Evolutionary conservation across 768 basidiomycete species (phyloP), one percentile per base, ranked within the genome.

Genomic region (Suillus cothurnatus): DNA sequence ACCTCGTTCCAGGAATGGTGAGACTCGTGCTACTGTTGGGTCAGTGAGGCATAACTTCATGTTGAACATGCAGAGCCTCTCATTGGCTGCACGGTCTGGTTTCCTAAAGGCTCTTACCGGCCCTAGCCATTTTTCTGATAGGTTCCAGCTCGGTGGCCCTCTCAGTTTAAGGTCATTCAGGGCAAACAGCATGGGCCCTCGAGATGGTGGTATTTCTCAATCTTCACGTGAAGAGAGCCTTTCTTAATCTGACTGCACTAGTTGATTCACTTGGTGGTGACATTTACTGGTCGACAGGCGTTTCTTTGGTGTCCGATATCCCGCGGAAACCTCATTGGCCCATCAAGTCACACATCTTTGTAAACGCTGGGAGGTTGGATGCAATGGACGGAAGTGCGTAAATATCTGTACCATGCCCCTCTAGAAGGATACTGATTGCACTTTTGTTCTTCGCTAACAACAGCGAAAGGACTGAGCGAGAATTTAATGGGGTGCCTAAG

Each of bases 101-200:
- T 64, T 93, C 31, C 78, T 99, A 14, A 86, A 86, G 72, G 85
- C 88, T 56, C 74, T 97, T 8, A 78, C 80, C 14, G 77, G 81
- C 14, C 76, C 81, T 15, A 82, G 85, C 12, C 83, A 88, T 28
- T 91, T 93, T 70, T 83, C 88, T 1, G 97, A 99, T 77, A 87
- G 95, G 6, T 95, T 95, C 75, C 95, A 97, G 68, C 84, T 98
- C 0, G 97, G 97, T 31, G 97, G 97, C 0, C 95, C 97, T 0
- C 86, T 90, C 8, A 93, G 88, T 61, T 82, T 99, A 0, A 82
- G 97, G 6, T 85, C 87, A 60, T 96, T 97, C 78, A 84, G 84
- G 52, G 80, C 82, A 7, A 93, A 92, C 71, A 81, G 88, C 4
- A 81, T 97, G 79, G 95, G 95, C 6, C 89, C 91, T 0, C 83